These are phyloP conservation scores for Aschersonia sp. DNA, from an alignment of 2,329 filamentous ascomycete species.

Conservation along the genomic window DNA sequence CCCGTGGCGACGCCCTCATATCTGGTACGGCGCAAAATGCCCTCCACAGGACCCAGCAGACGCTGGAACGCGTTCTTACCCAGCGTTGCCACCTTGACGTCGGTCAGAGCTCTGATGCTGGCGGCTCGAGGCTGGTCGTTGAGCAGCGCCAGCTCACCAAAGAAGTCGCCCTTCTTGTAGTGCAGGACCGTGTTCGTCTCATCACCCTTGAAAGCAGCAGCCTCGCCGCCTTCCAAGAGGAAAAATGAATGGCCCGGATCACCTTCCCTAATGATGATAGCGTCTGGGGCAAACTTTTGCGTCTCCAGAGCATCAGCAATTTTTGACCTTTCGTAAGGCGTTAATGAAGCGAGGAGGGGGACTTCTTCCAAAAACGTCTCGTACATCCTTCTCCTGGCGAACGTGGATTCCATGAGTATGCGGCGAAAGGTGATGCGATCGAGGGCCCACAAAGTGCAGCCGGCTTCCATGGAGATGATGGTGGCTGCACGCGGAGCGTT, in stretches of 20 bases:
- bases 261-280: constrained; percentile 81
- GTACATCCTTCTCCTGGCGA: constrained; percentile 91
- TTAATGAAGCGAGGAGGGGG: constrained; percentile 67
- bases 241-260: constrained; percentile 88
- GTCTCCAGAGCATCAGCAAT: constrained; percentile 94
- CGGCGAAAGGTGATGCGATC: constrained; percentile 94
- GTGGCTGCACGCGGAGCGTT: constrained; percentile 93
- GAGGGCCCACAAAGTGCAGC: constrained; percentile 80
- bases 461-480: constrained; percentile 66
- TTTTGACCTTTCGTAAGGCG: constrained; percentile 88
- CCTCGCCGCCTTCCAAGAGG: constrained; percentile 75
- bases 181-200: constrained; percentile 55
- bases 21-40: constrained; percentile 75
- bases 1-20: constrained; percentile 46
- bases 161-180: constrained; percentile 90
- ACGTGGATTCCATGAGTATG: constrained; percentile 96
- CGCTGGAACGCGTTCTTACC: constrained; percentile 93
- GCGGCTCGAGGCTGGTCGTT: constrained; percentile 90
- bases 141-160: constrained; percentile 85
- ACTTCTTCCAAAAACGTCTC: constrained; percentile 95
- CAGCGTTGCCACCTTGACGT: constrained; percentile 85
- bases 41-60: constrained; percentile 80
- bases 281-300: constrained; percentile 65
- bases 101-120: constrained; percentile 67
- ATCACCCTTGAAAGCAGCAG: constrained; percentile 73